Evolutionary conservation across 2,329 filamentous ascomycete species (phyloP), one percentile per base, ranked within the genome.

Genomic region (Keithomyces neogunnii): DNA sequence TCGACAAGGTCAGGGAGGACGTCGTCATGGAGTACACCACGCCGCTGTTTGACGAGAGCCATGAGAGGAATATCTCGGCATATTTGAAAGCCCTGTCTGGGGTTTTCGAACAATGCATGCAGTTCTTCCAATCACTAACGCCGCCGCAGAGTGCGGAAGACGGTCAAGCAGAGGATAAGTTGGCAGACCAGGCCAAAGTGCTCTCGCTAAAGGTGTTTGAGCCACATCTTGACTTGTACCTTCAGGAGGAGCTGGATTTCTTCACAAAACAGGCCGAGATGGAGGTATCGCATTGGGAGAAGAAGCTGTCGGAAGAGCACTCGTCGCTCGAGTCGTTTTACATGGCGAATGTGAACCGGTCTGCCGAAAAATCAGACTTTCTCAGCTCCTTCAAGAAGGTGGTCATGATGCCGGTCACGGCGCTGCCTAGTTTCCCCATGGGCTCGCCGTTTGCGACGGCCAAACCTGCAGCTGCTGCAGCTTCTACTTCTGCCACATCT

Each of bases 341-440:
- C 71, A 96, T 97, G 92, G 87, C 86, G 29, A 96, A 90, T 65
- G 83, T 97, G 63, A 96, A 92, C 64, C 81, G 93, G 30, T 90
- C 95, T 65, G 93, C 90, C 1, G 93, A 95, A 56, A 99, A 99
- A 71, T 89, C 90, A 59, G 93, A 99, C 65, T 99, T 99, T 61
- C 66, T 99, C 55, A 93, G 85, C 45, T 96, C 91, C 0, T 99
- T 99, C 75, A 96, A 90, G 64, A 97, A 97, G 68, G 93, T 99
- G 7, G 88, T 99, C 57, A 96, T 99, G 91, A 95, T 96, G 84
- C 93, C 93, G 2, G 92, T 99, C 47, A 95, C 89, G 49, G 92
- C 90, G 7, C 74, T 97, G 3, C 88, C 89, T 1, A 84, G 80
- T 45, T 80, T 89, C 54, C 69, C 80, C 5, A 71, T 81, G 47